These are phyloP conservation scores for Ceratocystis lukuohia DNA, from an alignment of 2,329 filamentous ascomycete genomes.

Conservation along the genomic window DNA sequence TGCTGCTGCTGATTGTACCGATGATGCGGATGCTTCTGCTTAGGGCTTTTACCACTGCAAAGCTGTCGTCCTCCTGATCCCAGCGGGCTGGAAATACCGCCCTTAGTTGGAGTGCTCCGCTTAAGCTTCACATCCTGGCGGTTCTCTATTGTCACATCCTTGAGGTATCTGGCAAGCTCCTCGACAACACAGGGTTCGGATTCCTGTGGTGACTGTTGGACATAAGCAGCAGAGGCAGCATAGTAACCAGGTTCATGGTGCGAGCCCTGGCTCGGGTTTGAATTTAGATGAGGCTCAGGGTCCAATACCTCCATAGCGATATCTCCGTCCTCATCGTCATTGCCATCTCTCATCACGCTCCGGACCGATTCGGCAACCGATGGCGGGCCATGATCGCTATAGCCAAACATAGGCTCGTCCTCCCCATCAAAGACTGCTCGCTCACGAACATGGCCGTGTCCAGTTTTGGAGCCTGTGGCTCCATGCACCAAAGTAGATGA, in stretches of 20 bases:
- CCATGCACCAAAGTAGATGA: not conserved
- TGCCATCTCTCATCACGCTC: not conserved
- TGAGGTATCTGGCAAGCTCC: constrained; percentile 1
- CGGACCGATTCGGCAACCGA: constrained; percentile 13
- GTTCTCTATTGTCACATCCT: constrained; percentile 12
- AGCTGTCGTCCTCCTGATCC: not conserved
- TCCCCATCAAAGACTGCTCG: constrained; percentile 12
- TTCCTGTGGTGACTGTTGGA: not conserved
- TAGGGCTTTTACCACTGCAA: not conserved
- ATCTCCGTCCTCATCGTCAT: not conserved
- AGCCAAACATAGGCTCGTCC: constrained; percentile 5
- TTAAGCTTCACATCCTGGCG: constrained; percentile 6
- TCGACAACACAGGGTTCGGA: not conserved
- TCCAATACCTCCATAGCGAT: not conserved
- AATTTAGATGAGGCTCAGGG: not conserved
- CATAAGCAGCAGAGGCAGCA: not conserved
- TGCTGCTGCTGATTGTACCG: not conserved
- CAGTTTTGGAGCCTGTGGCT: not conserved
- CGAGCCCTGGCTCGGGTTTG: not conserved
- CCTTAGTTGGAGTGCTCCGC: not conserved
- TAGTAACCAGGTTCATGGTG: not conserved
- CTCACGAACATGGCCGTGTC: constrained; percentile 15
- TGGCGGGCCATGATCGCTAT: not conserved
- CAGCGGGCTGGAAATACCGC: not conserved
- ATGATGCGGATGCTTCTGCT: not conserved